Evolutionary conservation across 352 stramenopile species (phyloP).

Genomic region (Phytopythium sindhum): DNA sequence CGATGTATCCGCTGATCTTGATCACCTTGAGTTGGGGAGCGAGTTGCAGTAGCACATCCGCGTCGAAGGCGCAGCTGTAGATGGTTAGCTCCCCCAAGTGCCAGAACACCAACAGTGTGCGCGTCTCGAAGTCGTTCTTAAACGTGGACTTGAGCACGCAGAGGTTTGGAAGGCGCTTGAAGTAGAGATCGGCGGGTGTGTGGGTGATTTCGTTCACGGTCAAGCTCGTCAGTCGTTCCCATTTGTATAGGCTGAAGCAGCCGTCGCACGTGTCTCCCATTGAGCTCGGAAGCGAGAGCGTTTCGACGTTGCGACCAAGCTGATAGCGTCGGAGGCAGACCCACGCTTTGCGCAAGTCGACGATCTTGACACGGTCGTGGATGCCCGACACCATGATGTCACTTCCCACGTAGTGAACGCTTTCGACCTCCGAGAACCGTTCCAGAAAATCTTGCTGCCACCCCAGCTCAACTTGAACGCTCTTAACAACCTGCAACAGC

Average conservation of each 20-base stretch:
- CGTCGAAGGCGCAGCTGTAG: neutral
- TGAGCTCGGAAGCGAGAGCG: neutral
- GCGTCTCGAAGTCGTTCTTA: neutral
- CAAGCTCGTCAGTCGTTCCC: no score
- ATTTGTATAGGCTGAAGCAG: neutral
- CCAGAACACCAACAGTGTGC: neutral
- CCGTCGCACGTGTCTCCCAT: neutral
- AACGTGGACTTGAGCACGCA: neutral
- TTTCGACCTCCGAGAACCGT: neutral
- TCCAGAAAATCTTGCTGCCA: no score
- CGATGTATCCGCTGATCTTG: neutral
- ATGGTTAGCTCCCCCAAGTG: neutral
- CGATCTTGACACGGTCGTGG: neutral
- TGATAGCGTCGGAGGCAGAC: neutral
- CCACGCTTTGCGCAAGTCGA: neutral
- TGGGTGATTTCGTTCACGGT: no score
- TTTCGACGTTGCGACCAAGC: neutral
- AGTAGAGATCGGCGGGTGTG: no score
- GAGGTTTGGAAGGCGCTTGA: no score
- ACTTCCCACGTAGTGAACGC: no score
- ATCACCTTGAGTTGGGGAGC: neutral
- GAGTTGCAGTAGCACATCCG: neutral
- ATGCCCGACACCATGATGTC: neutral
- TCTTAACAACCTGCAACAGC: no score
- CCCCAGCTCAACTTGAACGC: no score